These are phyloP conservation scores for Kwoniella newhampshirensis DNA, from an alignment of 768 basidiomycete species.

Conservation along the genomic window DNA sequence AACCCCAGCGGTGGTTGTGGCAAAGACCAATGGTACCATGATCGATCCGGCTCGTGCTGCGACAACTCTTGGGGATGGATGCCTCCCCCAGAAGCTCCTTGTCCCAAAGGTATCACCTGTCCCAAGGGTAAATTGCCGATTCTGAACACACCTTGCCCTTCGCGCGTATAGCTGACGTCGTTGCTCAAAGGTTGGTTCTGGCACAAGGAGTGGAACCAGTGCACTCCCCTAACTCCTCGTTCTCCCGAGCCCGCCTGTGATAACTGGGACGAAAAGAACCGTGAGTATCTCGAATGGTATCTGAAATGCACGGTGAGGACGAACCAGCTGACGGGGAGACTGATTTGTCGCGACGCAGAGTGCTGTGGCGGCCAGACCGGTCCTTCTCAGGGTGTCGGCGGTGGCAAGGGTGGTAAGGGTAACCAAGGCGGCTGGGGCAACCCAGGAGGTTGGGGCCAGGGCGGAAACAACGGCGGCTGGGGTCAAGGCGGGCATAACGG, in stretches of 20 bases:
- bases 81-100: slow-evolving; percentile 23
- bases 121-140: slow-evolving; percentile 35
- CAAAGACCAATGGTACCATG: slow-evolving; percentile 34
- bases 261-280: slow-evolving; percentile 38
- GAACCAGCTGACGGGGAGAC: background rate
- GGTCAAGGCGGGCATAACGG: too few relatives aligned
- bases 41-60: slow-evolving; percentile 28
- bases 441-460: too few relatives aligned
- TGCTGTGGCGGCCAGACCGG: slow-evolving; percentile 21
- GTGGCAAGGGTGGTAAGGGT: slow-evolving; percentile 5
- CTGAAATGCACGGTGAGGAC: background rate
- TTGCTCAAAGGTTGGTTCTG: slow-evolving; percentile 21
- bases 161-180: background rate
- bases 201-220: slow-evolving; percentile 16
- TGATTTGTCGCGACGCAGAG: slow-evolving; percentile 6
- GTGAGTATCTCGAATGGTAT: slow-evolving; percentile 10
- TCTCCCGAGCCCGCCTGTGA: slow-evolving; percentile 40
- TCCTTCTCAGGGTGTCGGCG: slow-evolving; percentile 7
- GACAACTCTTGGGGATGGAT: slow-evolving; percentile 23
- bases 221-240: slow-evolving; percentile 13
- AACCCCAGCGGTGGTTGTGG: slow-evolving; percentile 15
- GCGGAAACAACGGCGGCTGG: too few relatives aligned
- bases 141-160: background rate
- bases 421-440: background rate
- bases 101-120: slow-evolving; percentile 31